phyloP scores from a whole-genome alignment of 2,329 filamentous ascomycete genomes.

The Rhynchosporium graminicola region DNA sequence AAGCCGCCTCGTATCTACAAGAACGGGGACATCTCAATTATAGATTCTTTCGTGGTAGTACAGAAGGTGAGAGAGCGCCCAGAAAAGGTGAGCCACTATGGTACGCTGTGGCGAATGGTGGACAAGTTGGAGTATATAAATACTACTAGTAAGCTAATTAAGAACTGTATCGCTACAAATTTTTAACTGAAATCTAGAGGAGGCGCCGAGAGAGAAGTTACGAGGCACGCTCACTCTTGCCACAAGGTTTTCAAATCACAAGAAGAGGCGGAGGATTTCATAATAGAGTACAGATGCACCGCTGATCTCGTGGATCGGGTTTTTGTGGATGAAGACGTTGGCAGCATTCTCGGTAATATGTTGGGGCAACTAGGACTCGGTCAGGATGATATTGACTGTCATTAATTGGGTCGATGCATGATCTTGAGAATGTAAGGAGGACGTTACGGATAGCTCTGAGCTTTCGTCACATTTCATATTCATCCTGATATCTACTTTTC shows the following conservation, averaged over 20 bases:
- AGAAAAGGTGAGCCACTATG: slow-evolving; percentile 13
- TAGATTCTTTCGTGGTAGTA: slow-evolving; percentile 9
- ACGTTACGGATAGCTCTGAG: neutral
- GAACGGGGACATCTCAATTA: slow-evolving; percentile 10
- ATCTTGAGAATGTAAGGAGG: neutral
- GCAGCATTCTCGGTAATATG: slow-evolving; percentile 1
- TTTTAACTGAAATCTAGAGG: slow-evolving; percentile 6
- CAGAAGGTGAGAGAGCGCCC: slow-evolving; percentile 14
- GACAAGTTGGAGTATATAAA: slow-evolving; percentile 17
- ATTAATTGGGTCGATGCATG: neutral
- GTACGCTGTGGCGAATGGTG: slow-evolving; percentile 17
- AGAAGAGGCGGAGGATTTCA: slow-evolving; percentile 6
- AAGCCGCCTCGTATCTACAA: slow-evolving; percentile 8
- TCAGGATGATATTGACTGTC: neutral
- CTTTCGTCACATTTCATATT: neutral
- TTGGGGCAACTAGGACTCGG: neutral
- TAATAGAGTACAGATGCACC: neutral
- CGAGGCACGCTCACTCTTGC: neutral
- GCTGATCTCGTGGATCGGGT: neutral
- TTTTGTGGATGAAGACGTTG: neutral
- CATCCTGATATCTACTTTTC: neutral
- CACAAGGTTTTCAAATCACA: slow-evolving; percentile 8
- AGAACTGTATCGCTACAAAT: slow-evolving; percentile 6
- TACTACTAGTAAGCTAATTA: slow-evolving; percentile 14
- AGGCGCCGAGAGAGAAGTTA: neutral